Base-by-base conservation (phyloP, 2,329 filamentous ascomycete species). In the Diplocarpon mali region DNA sequence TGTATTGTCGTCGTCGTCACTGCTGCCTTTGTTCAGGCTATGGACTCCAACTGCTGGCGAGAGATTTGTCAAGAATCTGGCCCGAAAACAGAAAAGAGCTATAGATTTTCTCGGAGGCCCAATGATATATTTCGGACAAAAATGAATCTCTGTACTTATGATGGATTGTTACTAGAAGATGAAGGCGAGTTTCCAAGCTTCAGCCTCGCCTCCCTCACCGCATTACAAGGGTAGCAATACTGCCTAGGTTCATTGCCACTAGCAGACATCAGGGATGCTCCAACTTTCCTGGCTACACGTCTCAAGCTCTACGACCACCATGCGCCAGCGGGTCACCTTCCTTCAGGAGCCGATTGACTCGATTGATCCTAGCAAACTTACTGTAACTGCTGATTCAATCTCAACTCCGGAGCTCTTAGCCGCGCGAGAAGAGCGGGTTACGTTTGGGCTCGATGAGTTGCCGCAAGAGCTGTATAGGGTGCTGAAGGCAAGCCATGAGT, bases 281-380 rank as follows among this genome's bases (percentile, higher is more conserved):
- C 20, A 24, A 7, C 20, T 24, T 24, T 4, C 20, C 20, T 24
- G 20, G 4, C 7, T 24, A 3, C 20, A 24, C 20, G 3, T 24
- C 7, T 29, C 32, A 15, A 35, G 15, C 24, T 42, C 46, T 24
- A 24, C 7, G 7, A 24, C 7, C 20, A 67, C 42, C 32, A 88
- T 90, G 85, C 79, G 82, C 56, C 78, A 87, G 65, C 72, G 85
- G 65, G 78, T 87, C 56, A 94, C 89, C 1, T 92, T 87, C 53
- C 68, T 93, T 42, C 79, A 83, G 53, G 71, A 74, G 16, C 69
- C 73, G n/a, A 75, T 80, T 35, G 68, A 75, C 45, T 71, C 71
- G 2, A 71, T 89, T 50, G 76, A 84, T 42, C 81, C 83, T 0
- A 66, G 74, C 2, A 68, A 75, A 37, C 65, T 94, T 41, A 64